These are phyloP conservation scores for Talaromyces funiculosus DNA, from an alignment of 2,329 filamentous ascomycete genomes.

Conservation along the genomic window DNA sequence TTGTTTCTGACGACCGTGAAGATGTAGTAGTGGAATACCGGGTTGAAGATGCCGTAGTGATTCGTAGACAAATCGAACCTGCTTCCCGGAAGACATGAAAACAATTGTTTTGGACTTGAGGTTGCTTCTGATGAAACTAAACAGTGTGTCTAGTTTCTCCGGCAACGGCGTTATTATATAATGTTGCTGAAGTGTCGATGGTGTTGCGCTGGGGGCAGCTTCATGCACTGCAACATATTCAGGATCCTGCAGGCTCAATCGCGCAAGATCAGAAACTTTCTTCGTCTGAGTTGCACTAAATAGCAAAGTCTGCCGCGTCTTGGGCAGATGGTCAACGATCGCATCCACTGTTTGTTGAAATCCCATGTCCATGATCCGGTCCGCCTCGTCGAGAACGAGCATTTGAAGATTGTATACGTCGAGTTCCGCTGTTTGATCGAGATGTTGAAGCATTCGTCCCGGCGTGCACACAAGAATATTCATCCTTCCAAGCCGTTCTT, in stretches of 20 bases:
- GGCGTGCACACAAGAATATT: slow-evolving; percentile 96
- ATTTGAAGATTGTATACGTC: slow-evolving; percentile 88
- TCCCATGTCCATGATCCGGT: slow-evolving; percentile 96
- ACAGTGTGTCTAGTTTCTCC: slow-evolving; percentile 87
- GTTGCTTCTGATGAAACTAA: slow-evolving; percentile 85
- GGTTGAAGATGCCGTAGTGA: slow-evolving; percentile 88
- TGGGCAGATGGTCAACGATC: slow-evolving; percentile 83
- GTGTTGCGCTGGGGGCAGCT: slow-evolving; percentile 70
- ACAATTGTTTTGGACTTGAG: slow-evolving; percentile 93
- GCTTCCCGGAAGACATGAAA: slow-evolving; percentile 91
- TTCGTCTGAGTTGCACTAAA: slow-evolving; percentile 97
- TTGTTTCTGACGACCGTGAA: slow-evolving; percentile 93
- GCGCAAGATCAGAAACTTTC: slow-evolving; percentile 83
- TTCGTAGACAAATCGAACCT: slow-evolving; percentile 94
- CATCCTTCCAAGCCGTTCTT: slow-evolving; percentile 80
- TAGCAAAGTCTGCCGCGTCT: slow-evolving; percentile 78
- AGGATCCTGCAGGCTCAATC: slow-evolving; percentile 80
- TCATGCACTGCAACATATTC: slow-evolving; percentile 96
- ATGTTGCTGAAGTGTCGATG: slow-evolving; percentile 77
- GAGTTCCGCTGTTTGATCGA: slow-evolving; percentile 87
- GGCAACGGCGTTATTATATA: slow-evolving; percentile 80
- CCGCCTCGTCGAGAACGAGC: slow-evolving; percentile 89
- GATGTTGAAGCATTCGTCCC: slow-evolving; percentile 87
- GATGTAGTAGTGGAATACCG: slow-evolving; percentile 84
- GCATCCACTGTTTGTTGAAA: slow-evolving; percentile 89